phyloP scores from a whole-genome alignment of 179 eudicot genomes.

The Vitellaria paradoxa region DNA sequence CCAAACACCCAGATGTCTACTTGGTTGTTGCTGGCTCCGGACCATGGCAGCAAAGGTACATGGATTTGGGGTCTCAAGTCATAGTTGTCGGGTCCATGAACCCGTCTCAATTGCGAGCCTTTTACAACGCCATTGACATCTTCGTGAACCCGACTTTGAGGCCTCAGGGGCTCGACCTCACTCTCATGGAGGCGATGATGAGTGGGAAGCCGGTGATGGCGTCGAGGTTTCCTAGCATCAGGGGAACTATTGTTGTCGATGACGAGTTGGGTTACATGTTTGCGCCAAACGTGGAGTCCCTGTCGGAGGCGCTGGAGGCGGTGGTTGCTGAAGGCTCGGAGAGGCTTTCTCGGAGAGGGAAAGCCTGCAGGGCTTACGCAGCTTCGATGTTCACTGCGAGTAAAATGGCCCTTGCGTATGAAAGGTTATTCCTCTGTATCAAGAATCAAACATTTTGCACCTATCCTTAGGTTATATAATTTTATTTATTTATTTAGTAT shows the following conservation, averaged over 20 bases:
- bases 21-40: slow-evolving; percentile 82
- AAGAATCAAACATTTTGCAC: slow-evolving; percentile 65
- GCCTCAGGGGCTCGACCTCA: slow-evolving; percentile 89
- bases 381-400: slow-evolving; percentile 69
- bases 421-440: slow-evolving; percentile 77
- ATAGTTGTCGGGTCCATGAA: slow-evolving; percentile 74
- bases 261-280: slow-evolving; percentile 83
- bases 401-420: slow-evolving; percentile 90
- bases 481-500: neutral
- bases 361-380: slow-evolving; percentile 58
- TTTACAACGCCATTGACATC: slow-evolving; percentile 76
- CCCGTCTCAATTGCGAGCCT: slow-evolving; percentile 57
- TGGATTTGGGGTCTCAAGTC: slow-evolving; percentile 64
- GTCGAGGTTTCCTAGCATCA: slow-evolving; percentile 77
- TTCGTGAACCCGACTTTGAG: slow-evolving; percentile 87
- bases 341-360: slow-evolving; percentile 62
- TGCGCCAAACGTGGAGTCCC: slow-evolving; percentile 70
- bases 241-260: slow-evolving; percentile 68
- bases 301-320: slow-evolving; percentile 52
- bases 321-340: slow-evolving; percentile 60
- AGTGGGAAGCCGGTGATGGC: slow-evolving; percentile 94
- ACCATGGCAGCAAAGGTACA: slow-evolving; percentile 76
- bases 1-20: slow-evolving; percentile 47
- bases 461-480: slow-evolving; percentile 35
- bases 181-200: slow-evolving; percentile 92